A percentile compares a stretch with the other conserved stretches of the same genome.
These are phyloP conservation scores for Saccharomycopsis sp. DNA, from an alignment of 805 yeast species.

Conservation along the genomic window DNA sequence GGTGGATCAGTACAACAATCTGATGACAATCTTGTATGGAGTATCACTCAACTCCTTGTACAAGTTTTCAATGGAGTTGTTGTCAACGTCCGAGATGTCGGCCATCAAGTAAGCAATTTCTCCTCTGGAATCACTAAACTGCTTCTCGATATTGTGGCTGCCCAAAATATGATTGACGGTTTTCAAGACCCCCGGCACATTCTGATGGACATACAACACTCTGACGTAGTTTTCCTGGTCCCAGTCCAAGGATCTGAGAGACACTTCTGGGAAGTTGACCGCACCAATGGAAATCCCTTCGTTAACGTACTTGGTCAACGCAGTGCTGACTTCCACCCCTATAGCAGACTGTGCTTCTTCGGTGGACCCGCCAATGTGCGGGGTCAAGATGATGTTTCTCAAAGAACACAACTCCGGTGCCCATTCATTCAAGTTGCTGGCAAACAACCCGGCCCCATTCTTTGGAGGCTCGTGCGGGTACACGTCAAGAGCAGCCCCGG, in stretches of 20 bases:
- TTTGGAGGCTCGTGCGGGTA: constrained; percentile 96
- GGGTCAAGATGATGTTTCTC: constrained; percentile 86
- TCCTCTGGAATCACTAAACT: constrained; percentile 94
- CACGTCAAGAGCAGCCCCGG: constrained; percentile 96
- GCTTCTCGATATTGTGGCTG: constrained; percentile 93
- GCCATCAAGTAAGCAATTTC: constrained; percentile 97
- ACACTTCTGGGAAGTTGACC: constrained; percentile 97
- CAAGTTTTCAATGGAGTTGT: constrained; percentile 72
- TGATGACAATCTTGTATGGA: constrained; percentile 82
- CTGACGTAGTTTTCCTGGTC: constrained; percentile 86
- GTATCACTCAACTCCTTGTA: constrained; percentile 83
- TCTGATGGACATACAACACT: constrained; percentile 91
- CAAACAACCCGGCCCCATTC: constrained; percentile 80
- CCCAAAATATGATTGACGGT: constrained; percentile 94
- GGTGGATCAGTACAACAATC: constrained; percentile 81
- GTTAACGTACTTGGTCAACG: constrained; percentile 83
- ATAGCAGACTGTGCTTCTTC: constrained; percentile 98
- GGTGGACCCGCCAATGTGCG: constrained; percentile 98
- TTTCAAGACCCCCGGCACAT: constrained; percentile 97
- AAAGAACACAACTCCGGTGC: constrained; percentile 70
- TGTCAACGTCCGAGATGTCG: constrained; percentile 80
- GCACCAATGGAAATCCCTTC: constrained; percentile 95
- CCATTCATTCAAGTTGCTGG: constrained; percentile 69
- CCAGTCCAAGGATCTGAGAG: constrained; percentile 76
- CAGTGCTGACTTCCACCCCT: constrained; percentile 87